A percentile compares a stretch with the other conserved stretches of the same genome.
Evolutionary conservation across 495 filamentous ascomycete species (phyloP).

Genomic region (Pseudomonodictys pantanalensis): DNA sequence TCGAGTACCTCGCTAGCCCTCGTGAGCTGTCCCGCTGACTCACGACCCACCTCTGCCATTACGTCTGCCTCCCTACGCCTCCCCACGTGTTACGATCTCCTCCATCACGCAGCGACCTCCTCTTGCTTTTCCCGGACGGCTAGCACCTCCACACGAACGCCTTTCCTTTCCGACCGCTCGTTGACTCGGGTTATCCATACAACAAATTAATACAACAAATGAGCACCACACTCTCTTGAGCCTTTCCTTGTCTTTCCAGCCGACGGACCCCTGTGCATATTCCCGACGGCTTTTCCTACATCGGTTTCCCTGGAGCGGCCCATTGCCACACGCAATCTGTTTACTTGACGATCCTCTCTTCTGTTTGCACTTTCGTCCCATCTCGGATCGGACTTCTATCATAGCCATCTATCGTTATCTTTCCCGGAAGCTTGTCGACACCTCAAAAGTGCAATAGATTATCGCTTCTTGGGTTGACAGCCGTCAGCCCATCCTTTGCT

Average conservation of each 20-base stretch:
- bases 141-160: slow-evolving; percentile 12
- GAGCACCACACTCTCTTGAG: slow-evolving; percentile 37
- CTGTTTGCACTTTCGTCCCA: slow-evolving; percentile 15
- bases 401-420: slow-evolving; percentile 29
- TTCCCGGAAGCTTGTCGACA: slow-evolving; percentile 25
- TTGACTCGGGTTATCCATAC: slow-evolving; percentile 36
- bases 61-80: slow-evolving; percentile 7
- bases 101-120: slow-evolving; percentile 34
- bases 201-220: slow-evolving; percentile 37
- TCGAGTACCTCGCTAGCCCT: slow-evolving; percentile 27
- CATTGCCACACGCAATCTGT: slow-evolving; percentile 15
- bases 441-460: slow-evolving; percentile 34
- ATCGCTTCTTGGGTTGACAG: slow-evolving; percentile 23
- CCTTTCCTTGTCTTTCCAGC: slow-evolving; percentile 36
- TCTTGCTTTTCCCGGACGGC: slow-evolving; percentile 11
- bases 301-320: slow-evolving; percentile 28
- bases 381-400: slow-evolving; percentile 23
- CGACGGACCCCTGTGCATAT: slow-evolving; percentile 36
- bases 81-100: slow-evolving; percentile 36
- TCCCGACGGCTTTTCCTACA: slow-evolving; percentile 20
- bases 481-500: slow-evolving; percentile 27
- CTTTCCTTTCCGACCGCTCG: slow-evolving; percentile 23
- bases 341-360: slow-evolving; percentile 25
- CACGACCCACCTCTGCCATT: slow-evolving; percentile 22
- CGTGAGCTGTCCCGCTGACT: slow-evolving; percentile 33